A percentile compares a stretch with the other conserved stretches of the same genome.
phyloP scores from a whole-genome alignment of 164 flowering plant genomes.

The Protea cynaroides region DNA sequence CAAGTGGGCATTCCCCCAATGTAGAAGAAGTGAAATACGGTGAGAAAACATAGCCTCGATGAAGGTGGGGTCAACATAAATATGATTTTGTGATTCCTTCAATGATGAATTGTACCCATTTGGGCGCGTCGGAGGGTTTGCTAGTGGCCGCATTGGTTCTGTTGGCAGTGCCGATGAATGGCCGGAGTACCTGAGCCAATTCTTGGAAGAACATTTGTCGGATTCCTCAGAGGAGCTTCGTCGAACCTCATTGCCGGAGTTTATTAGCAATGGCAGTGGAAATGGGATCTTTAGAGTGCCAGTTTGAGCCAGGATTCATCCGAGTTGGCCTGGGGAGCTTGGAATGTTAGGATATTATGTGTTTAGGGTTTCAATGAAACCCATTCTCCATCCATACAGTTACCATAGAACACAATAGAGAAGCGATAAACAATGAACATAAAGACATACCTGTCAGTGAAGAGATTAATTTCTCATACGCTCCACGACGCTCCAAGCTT shows the following conservation, averaged over 20 bases:
- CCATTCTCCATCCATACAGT: too few species aligned
- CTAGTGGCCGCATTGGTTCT: conserved; percentile 4
- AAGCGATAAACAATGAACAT: too few species aligned
- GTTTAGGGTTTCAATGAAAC: too few species aligned
- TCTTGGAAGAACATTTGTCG: conserved; percentile 13
- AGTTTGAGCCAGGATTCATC: conserved; percentile 62
- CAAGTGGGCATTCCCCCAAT: conserved; percentile 33
- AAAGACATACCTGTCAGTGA: too few species aligned
- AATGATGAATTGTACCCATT: conserved; percentile 40
- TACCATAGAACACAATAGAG: too few species aligned
- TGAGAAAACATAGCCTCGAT: conserved; percentile 79
- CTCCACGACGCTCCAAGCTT: too few species aligned
- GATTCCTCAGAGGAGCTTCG: conserved; percentile 10
- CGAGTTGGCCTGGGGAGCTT: conserved; percentile 72
- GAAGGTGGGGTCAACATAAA: conserved; percentile 32
- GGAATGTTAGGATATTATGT: too few species aligned
- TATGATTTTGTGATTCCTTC: conserved; percentile 21
- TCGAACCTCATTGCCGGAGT: conserved; percentile 49
- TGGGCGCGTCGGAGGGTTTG: conserved; percentile 2
- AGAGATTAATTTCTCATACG: too few species aligned
- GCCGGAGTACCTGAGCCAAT: conserved; percentile 8
- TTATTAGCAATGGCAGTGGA: conserved; percentile 58
- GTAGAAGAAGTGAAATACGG: conserved; percentile 23
- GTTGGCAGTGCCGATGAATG: not conserved
- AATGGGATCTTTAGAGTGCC: conserved; percentile 64